A percentile compares a stretch with the other conserved stretches of the same genome.
These are phyloP conservation scores for Canavalia gladiata DNA, from an alignment of 306 rosid genomes.

Conservation along the genomic window DNA sequence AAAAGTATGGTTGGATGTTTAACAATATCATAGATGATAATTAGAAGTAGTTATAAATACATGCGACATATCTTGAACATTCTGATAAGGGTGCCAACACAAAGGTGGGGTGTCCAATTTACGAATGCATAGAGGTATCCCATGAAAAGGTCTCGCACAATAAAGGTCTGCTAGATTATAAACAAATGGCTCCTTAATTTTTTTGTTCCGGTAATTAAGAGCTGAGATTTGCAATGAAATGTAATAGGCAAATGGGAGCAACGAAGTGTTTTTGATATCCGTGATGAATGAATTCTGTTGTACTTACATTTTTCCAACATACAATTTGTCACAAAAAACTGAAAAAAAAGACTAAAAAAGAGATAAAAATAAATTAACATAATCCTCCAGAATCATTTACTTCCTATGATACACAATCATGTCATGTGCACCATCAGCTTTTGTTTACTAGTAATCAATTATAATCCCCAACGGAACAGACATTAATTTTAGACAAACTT, in stretches of 20 bases:
- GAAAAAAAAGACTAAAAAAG: not conserved
- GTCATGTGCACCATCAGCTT: not conserved
- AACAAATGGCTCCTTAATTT: not conserved
- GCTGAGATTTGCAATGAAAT: conserved; percentile 1
- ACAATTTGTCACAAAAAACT: not conserved
- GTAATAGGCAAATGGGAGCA: not conserved
- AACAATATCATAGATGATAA: no score
- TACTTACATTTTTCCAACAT: not conserved
- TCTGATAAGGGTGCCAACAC: not conserved
- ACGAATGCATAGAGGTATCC: not conserved
- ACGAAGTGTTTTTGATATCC: not conserved
- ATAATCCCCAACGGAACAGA: no score
- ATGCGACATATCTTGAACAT: not conserved
- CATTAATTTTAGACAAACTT: not conserved
- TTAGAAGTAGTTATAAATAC: no score
- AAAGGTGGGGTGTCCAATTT: not conserved
- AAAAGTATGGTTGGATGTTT: no score
- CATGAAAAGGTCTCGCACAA: not conserved
- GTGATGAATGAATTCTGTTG: not conserved
- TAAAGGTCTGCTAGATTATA: not conserved
- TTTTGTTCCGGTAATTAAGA: not conserved
- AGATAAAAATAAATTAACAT: not conserved
- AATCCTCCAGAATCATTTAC: not conserved
- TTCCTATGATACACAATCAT: not conserved
- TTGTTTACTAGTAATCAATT: not conserved